Percentiles rank a stretch among this genome's conserved stretches.
Evolutionary conservation across 1,284 basidiomycete species (phyloP).

Genomic region (Sporisorium exsertum): DNA sequence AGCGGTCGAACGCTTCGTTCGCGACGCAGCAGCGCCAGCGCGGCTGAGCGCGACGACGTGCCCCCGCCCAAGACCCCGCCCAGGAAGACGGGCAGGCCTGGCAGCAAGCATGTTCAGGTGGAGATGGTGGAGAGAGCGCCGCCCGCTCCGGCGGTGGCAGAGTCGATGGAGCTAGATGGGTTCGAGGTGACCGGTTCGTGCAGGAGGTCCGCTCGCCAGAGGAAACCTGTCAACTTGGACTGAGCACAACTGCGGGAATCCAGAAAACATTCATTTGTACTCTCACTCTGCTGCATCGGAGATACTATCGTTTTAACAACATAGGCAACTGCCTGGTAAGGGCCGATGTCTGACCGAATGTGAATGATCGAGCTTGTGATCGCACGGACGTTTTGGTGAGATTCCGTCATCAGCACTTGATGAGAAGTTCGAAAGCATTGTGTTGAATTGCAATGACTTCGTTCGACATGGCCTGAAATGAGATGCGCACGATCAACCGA

Average conservation of each 20-base stretch:
- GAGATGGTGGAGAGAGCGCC: not conserved
- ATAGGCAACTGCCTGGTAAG: too few relatives aligned
- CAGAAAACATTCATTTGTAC: too few relatives aligned
- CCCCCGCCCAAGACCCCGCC: constrained; percentile 21
- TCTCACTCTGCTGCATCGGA: too few relatives aligned
- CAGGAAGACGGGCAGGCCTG: constrained; percentile 9
- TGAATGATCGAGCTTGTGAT: too few relatives aligned
- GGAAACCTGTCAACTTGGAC: constrained; percentile 37
- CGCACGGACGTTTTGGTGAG: too few relatives aligned
- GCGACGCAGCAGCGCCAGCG: constrained; percentile 12
- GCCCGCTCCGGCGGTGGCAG: not conserved
- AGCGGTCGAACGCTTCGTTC: constrained; percentile 20
- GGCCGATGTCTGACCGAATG: too few relatives aligned
- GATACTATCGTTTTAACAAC: too few relatives aligned
- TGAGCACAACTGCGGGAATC: constrained; percentile 7
- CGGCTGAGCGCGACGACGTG: not conserved
- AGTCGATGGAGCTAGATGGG: constrained; percentile 28
- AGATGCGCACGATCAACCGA: too few relatives aligned
- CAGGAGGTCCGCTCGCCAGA: constrained; percentile 26
- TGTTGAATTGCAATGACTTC: too few relatives aligned
- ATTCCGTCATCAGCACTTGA: too few relatives aligned
- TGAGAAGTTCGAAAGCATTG: too few relatives aligned
- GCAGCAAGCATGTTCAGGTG: not conserved
- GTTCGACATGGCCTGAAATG: too few relatives aligned
- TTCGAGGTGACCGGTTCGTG: constrained; percentile 29